These are phyloP conservation scores for Verticillium tricorpus DNA, from an alignment of 2,329 filamentous ascomycete species.

Conservation along the genomic window DNA sequence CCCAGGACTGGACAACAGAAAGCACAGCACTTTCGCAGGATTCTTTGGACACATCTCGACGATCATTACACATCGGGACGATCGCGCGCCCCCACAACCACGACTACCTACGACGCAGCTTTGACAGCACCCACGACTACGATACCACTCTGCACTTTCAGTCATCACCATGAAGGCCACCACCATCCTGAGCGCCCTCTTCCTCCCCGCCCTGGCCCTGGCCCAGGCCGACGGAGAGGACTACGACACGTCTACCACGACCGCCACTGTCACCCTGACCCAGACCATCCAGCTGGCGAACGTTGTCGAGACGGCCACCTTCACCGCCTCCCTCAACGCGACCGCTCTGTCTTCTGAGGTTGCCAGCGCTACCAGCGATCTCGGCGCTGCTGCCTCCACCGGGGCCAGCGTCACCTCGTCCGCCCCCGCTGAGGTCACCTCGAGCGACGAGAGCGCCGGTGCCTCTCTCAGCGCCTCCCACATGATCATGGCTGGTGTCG, in stretches of 20 bases:
- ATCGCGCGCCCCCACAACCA: neutral
- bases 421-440: neutral
- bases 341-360: slow-evolving; percentile 21
- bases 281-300: slow-evolving; percentile 48
- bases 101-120: slow-evolving; percentile 11
- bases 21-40: neutral
- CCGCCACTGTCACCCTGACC: slow-evolving; percentile 45
- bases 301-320: slow-evolving; percentile 34
- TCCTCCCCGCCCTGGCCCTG: slow-evolving; percentile 50
- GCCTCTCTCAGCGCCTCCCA: slow-evolving; percentile 37
- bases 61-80: neutral
- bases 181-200: slow-evolving; percentile 39
- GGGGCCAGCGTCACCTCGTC: slow-evolving; percentile 27
- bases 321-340: slow-evolving; percentile 25
- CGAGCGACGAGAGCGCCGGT: slow-evolving; percentile 30
- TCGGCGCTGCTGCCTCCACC: slow-evolving; percentile 22
- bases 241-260: slow-evolving; percentile 32
- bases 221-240: slow-evolving; percentile 28
- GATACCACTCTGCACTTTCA: slow-evolving; percentile 7
- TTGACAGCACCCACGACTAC: slow-evolving; percentile 14
- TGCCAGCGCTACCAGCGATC: slow-evolving; percentile 15
- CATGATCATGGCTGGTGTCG: slow-evolving; percentile 43
- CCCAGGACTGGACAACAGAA: neutral
- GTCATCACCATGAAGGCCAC: slow-evolving; percentile 31
- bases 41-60: neutral